Conservation (phyloP, 768 basidiomycete species). For the Leccinum incarnatum region DNA sequence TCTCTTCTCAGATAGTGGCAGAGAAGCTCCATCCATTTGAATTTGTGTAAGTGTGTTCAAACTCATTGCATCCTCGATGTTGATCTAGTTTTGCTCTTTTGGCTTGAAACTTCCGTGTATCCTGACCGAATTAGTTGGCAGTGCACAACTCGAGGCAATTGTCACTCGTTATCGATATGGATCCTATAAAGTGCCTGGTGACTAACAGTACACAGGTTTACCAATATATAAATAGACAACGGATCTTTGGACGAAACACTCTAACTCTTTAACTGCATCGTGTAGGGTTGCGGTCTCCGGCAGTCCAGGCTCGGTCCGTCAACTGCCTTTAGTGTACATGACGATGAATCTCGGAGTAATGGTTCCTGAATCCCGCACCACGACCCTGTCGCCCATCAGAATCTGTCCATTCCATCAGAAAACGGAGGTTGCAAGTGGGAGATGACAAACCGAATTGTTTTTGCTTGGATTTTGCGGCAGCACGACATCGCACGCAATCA, state of each 20-base stretch:
- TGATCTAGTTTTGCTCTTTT: constrained; percentile 14
- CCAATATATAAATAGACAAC: constrained; percentile 15
- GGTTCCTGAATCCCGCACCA: constrained; percentile 52
- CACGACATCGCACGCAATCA: constrained; percentile 56
- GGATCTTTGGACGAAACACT: constrained; percentile 21
- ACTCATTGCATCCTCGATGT: constrained; percentile 30
- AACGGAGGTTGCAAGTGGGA: constrained; percentile 16
- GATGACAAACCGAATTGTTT: constrained; percentile 27
- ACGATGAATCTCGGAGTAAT: constrained; percentile 58
- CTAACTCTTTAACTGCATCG: constrained; percentile 23
- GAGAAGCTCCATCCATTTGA: constrained; percentile 29
- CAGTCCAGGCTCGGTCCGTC: constrained; percentile 18
- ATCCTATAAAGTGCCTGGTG: constrained; percentile 16
- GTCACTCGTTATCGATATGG: constrained; percentile 18
- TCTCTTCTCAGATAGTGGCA: constrained; percentile 17
- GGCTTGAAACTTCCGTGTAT: constrained; percentile 12
- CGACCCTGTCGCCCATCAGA: constrained; percentile 48
- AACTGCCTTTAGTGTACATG: constrained; percentile 49
- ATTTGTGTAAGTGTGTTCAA: constrained; percentile 16
- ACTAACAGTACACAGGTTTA: constrained; percentile 19
- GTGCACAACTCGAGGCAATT: constrained; percentile 29
- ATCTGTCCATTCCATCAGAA: constrained; percentile 37
- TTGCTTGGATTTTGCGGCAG: constrained; percentile 33
- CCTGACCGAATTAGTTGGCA: constrained; percentile 17
- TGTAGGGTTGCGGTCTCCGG: constrained; percentile 13